phyloP scores from a whole-genome alignment of 1,284 basidiomycete genomes.

The Ceratobasidium sp. region DNA sequence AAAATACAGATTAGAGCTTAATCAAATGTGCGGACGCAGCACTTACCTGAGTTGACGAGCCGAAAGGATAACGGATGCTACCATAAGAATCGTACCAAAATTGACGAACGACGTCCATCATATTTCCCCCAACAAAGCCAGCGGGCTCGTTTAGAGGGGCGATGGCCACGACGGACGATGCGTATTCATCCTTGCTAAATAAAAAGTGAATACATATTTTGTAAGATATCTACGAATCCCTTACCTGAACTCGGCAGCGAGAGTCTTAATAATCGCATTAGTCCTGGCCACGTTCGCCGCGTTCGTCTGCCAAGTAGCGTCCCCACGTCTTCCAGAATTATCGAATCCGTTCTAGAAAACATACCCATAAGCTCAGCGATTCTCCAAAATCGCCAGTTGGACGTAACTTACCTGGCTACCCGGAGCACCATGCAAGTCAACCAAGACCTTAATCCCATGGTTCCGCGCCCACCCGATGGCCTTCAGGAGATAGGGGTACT shows the following conservation, averaged over 20 bases:
- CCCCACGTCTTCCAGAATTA: conserved; percentile 83
- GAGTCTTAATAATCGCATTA: conserved; percentile 73
- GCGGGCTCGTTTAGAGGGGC: conserved; percentile 87
- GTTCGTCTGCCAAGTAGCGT: conserved; percentile 78
- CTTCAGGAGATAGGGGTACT: conserved; percentile 63
- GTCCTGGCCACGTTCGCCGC: conserved; percentile 78
- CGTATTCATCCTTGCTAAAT: conserved; percentile 51
- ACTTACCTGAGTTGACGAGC: conserved; percentile 1
- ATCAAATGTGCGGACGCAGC: conserved; percentile 55
- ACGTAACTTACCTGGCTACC: conserved; percentile 70
- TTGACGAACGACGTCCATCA: conserved; percentile 72
- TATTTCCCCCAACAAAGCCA: conserved; percentile 70
- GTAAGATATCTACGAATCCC: neutral
- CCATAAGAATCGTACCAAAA: conserved; percentile 82
- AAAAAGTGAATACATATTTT: conserved; percentile 52
- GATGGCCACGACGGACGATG: conserved; percentile 64
- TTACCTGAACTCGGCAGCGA: conserved; percentile 61
- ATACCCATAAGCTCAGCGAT: neutral
- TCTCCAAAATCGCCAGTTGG: too few relatives aligned
- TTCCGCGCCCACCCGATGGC: conserved; percentile 85
- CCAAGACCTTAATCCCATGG: conserved; percentile 82
- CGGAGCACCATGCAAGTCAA: conserved; percentile 82
- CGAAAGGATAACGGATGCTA: conserved; percentile 71
- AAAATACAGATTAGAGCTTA: neutral
- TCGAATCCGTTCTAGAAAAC: conserved; percentile 72